These are phyloP conservation scores for Scheffersomyces ergatensis DNA, from an alignment of 805 yeast species.

Conservation along the genomic window DNA sequence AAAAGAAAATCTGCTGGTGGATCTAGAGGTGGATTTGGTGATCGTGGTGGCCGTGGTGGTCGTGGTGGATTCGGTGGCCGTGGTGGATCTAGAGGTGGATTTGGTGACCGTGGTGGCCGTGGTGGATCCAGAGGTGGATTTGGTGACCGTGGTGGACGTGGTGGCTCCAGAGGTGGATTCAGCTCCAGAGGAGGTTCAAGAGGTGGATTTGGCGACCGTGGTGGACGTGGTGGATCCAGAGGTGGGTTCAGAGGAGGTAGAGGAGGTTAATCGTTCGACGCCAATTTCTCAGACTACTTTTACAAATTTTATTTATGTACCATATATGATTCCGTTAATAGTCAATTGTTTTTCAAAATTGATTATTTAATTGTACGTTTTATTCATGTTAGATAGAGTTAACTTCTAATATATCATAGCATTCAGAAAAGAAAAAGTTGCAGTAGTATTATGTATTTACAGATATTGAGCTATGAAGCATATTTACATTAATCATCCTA, in stretches of 20 bases:
- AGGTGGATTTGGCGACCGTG: slow-evolving; percentile 14
- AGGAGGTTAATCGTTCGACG: no score
- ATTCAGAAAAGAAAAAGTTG: no score
- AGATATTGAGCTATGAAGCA: no score
- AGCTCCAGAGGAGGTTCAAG: slow-evolving; percentile 42
- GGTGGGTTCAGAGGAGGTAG: no score
- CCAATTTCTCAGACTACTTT: slow-evolving; percentile 13
- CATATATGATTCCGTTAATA: not conserved
- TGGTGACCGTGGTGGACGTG: slow-evolving; percentile 45
- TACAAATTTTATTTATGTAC: not conserved
- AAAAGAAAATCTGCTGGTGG: slow-evolving; percentile 65
- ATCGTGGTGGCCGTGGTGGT: slow-evolving; percentile 35
- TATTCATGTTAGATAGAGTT: not conserved
- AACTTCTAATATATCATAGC: not conserved
- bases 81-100: slow-evolving; percentile 45
- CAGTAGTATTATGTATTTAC: no score
- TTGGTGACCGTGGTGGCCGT: slow-evolving; percentile 43
- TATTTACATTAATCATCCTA: no score
- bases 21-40: slow-evolving; percentile 43
- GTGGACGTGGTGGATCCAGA: slow-evolving; percentile 32
- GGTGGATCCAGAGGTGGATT: slow-evolving; percentile 36
- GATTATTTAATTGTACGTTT: not conserved
- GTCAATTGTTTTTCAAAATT: not conserved
- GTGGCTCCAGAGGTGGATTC: slow-evolving; percentile 28
- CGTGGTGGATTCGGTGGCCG: slow-evolving; percentile 40